Conservation (phyloP, 2,329 filamentous ascomycete genomes). For the Alternaria arbusti region DNA sequence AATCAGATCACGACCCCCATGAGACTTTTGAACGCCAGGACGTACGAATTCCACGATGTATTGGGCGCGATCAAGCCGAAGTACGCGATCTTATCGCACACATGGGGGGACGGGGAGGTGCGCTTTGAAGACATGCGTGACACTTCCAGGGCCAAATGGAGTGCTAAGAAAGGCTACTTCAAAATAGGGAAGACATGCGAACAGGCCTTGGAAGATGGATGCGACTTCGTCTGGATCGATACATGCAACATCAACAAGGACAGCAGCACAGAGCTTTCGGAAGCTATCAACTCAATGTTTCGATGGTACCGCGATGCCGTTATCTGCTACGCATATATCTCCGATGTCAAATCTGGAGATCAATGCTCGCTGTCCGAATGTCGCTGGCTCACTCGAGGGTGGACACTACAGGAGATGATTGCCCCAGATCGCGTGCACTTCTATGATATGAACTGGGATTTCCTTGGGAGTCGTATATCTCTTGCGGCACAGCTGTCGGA, state of each 20-base stretch:
- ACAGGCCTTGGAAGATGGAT: not conserved
- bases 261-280: slow-evolving; percentile 16
- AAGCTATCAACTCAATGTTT: slow-evolving; percentile 13
- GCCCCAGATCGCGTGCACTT: slow-evolving; percentile 18
- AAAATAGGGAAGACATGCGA: not conserved
- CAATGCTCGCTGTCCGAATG: not conserved
- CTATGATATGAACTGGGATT: slow-evolving; percentile 4
- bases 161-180: not conserved
- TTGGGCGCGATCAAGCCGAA: not conserved
- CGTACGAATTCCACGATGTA: not conserved
- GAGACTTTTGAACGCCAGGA: not conserved
- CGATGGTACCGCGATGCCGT: slow-evolving; percentile 13
- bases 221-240: not conserved
- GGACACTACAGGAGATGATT: slow-evolving; percentile 25
- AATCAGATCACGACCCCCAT: not conserved
- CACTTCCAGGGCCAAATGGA: not conserved
- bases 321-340: slow-evolving; percentile 20
- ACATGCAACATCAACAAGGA: slow-evolving; percentile 15
- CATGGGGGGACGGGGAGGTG: not conserved
- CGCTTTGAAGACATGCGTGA: not conserved
- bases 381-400: slow-evolving; percentile 24
- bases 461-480: slow-evolving; percentile 17
- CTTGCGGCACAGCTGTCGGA: not conserved
- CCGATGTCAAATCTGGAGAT: not conserved
- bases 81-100: not conserved